Conservation (phyloP, 2,329 filamentous ascomycete species). For the Aspergillus pseudonomiae region DNA sequence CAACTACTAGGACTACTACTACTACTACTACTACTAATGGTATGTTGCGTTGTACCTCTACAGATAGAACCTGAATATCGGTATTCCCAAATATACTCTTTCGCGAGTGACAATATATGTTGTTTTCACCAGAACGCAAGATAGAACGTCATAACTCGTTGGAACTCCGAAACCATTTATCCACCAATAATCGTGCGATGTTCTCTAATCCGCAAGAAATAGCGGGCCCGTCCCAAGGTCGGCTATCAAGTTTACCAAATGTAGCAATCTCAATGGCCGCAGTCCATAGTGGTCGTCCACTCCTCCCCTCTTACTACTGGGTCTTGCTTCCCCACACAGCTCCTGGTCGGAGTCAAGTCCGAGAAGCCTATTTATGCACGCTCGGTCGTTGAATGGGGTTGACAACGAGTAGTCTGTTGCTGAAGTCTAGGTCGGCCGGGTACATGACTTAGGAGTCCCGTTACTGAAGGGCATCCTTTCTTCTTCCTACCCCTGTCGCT, state of each 20-base stretch:
- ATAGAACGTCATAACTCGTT: neutral
- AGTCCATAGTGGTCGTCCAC: neutral
- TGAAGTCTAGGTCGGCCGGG: neutral
- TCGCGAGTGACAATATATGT: neutral
- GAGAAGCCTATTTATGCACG: conserved; percentile 7
- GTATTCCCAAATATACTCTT: neutral
- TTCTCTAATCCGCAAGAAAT: conserved; percentile 6
- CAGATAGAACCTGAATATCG: neutral
- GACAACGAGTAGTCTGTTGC: neutral
- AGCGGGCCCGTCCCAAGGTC: conserved; percentile 12
- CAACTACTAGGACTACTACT: too few species aligned
- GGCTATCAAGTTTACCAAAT: conserved; percentile 29
- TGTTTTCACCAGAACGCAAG: neutral
- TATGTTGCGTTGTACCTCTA: too few species aligned
- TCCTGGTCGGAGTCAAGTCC: conserved; percentile 17
- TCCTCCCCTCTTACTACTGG: neutral
- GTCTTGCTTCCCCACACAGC: conserved; percentile 9
- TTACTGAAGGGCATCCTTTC: neutral
- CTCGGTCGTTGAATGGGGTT: neutral
- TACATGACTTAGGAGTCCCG: neutral
- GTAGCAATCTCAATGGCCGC: conserved; percentile 9
- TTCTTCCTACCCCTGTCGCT: neutral
- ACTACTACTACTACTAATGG: too few species aligned
- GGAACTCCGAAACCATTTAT: conserved; percentile 11
- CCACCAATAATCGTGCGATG: conserved; percentile 28